Conservation (phyloP, 2,329 filamentous ascomycete genomes). For the Diaporthe citrichinensis region DNA sequence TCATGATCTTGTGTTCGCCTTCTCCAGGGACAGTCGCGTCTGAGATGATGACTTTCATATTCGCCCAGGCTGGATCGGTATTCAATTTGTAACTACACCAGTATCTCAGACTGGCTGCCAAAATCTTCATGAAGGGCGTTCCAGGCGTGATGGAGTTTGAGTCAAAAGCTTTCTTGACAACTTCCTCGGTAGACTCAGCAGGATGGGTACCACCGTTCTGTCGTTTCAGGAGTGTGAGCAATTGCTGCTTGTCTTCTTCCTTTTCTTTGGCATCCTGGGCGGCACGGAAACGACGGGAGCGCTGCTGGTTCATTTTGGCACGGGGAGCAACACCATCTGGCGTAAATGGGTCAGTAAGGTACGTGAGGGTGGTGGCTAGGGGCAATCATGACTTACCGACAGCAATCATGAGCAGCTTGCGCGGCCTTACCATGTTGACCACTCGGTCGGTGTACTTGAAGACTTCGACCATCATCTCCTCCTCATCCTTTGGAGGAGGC, state of each 20-base stretch:
- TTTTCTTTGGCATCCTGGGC: slow-evolving; percentile 96
- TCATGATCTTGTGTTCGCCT: slow-evolving; percentile 99
- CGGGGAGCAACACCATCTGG: slow-evolving; percentile 95
- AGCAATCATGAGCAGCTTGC: slow-evolving; percentile 97
- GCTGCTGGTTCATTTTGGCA: slow-evolving; percentile 99
- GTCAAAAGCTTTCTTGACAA: slow-evolving; percentile 93
- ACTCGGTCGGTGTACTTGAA: slow-evolving; percentile 99
- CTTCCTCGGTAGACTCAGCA: slow-evolving; percentile 71
- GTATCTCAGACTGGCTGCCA: slow-evolving; percentile 90
- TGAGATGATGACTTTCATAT: slow-evolving; percentile 97
- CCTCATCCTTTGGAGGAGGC: slow-evolving; percentile 91
- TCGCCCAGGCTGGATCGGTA: slow-evolving; percentile 95
- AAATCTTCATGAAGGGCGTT: slow-evolving; percentile 98
- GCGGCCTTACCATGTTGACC: slow-evolving; percentile 97
- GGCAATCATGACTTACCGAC: slow-evolving; percentile 75
- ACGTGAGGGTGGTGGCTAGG: neutral
- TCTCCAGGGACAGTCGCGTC: slow-evolving; percentile 98
- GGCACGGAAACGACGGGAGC: slow-evolving; percentile 93
- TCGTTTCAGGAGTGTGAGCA: slow-evolving; percentile 85
- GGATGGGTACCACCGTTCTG: slow-evolving; percentile 78
- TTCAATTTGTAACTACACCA: slow-evolving; percentile 99
- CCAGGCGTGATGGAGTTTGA: slow-evolving; percentile 90
- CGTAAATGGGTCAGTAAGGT: slow-evolving; percentile 47
- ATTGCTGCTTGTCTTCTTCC: slow-evolving; percentile 89
- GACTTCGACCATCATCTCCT: slow-evolving; percentile 99